A percentile compares a stretch with the other conserved stretches of the same genome.
Conservation (phyloP, 352 stramenopile species). For the Globisporangium lucens region DNA sequence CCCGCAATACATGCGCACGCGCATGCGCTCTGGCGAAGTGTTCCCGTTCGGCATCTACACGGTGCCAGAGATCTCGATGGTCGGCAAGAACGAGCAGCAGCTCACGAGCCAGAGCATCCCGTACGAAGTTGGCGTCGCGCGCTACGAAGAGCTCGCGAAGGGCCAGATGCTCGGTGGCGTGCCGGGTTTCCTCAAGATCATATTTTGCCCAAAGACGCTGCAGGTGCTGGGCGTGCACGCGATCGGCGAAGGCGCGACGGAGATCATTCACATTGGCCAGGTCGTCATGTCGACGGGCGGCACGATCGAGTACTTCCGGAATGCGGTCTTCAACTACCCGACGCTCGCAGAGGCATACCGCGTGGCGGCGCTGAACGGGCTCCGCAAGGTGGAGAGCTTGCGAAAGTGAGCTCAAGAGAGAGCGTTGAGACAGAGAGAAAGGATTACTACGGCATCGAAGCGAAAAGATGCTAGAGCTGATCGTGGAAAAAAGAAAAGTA, state of each 20-base stretch:
- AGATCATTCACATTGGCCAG: slow-evolving; percentile 90
- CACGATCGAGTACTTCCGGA: slow-evolving; percentile 88
- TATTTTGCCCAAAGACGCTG: slow-evolving; percentile 77
- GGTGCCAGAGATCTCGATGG: slow-evolving; percentile 87
- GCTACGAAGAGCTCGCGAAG: slow-evolving; percentile 83
- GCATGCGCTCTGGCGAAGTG: slow-evolving; percentile 84
- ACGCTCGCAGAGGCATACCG: slow-evolving; percentile 87
- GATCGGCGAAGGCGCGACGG: slow-evolving; percentile 83
- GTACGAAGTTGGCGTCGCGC: slow-evolving; percentile 77
- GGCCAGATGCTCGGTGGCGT: slow-evolving; percentile 83
- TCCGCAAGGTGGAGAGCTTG: slow-evolving; percentile 67
- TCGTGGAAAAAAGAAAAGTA: neutral
- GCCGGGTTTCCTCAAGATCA: slow-evolving; percentile 81
- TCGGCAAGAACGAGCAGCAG: slow-evolving; percentile 88
- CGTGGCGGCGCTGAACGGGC: slow-evolving; percentile 71
- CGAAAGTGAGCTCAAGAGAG: slow-evolving; percentile 21
- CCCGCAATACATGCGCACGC: slow-evolving; percentile 62
- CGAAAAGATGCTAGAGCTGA: slow-evolving; percentile 6
- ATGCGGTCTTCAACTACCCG: slow-evolving; percentile 92
- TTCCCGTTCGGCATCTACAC: slow-evolving; percentile 89
- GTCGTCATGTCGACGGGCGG: slow-evolving; percentile 83
- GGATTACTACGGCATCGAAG: neutral
- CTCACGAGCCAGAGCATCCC: slow-evolving; percentile 68
- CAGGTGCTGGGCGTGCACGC: slow-evolving; percentile 78
- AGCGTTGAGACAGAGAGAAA: neutral